phyloP scores from a whole-genome alignment of 257 asterid genomes.

The Lantana camara region DNA sequence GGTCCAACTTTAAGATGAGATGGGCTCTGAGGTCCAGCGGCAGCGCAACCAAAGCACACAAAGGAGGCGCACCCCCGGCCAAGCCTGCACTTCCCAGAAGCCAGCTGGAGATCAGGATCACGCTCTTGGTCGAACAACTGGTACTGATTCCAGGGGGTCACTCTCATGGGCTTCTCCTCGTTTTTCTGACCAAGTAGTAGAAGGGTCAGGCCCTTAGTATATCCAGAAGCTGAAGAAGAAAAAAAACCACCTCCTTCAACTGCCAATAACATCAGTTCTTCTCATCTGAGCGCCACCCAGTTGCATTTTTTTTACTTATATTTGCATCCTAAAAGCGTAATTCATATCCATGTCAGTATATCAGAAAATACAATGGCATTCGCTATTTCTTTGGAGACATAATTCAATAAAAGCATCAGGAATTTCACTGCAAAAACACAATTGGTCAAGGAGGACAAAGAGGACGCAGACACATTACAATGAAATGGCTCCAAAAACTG shows the following conservation, averaged over 20 bases:
- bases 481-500: not conserved
- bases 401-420: not conserved
- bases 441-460: not conserved
- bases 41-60: slow-evolving; percentile 80
- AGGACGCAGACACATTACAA: not conserved
- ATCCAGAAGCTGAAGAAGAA: slow-evolving; percentile 98
- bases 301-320: slow-evolving; percentile 32
- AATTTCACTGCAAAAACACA: too few relatives aligned
- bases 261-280: slow-evolving; percentile 94
- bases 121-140: slow-evolving; percentile 93
- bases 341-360: slow-evolving; percentile 28
- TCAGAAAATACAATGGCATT: not conserved
- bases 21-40: slow-evolving; percentile 72
- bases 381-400: not conserved
- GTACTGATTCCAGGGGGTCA: slow-evolving; percentile 97
- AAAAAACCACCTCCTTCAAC: slow-evolving; percentile 99
- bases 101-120: slow-evolving; percentile 91
- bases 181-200: slow-evolving; percentile 82
- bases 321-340: not conserved
- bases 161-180: slow-evolving; percentile 97
- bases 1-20: slow-evolving; percentile 79
- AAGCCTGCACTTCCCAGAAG: slow-evolving; percentile 65
- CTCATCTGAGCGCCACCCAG: slow-evolving; percentile 70
- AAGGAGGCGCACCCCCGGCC: slow-evolving; percentile 85
- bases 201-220: slow-evolving; percentile 92